Percentiles rank a stretch among this genome's conserved stretches.
These are phyloP conservation scores for Coniochaeta hoffmannii DNA, from an alignment of 2,329 filamentous ascomycete species.

Conservation along the genomic window DNA sequence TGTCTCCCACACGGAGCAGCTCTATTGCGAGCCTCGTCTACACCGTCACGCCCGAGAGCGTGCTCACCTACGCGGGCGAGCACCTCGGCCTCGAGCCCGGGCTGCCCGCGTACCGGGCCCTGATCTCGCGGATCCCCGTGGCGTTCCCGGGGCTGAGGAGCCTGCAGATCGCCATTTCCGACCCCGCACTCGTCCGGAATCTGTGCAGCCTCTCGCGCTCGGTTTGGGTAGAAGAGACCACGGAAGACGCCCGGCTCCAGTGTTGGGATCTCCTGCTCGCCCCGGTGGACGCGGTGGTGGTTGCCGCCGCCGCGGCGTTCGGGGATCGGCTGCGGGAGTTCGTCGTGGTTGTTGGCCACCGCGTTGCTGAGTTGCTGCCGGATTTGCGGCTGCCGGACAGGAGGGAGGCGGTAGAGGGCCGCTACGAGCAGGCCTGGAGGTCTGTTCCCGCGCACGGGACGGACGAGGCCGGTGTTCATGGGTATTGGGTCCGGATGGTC, in stretches of 20 bases:
- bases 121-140: conserved; percentile 3
- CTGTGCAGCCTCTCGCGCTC: no score
- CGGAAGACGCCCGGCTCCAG: no score
- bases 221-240: no score
- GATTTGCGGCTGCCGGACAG: neutral
- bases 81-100: conserved; percentile 6
- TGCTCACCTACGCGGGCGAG: conserved; percentile 5
- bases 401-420: neutral
- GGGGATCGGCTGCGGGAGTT: conserved; percentile 2
- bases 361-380: conserved; percentile 3
- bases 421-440: conserved; percentile 7
- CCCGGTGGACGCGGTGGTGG: conserved; percentile 5
- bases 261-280: conserved; percentile 3
- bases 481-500: conserved; percentile 9
- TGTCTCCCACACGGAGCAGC: neutral
- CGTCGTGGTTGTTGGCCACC: conserved; percentile 4
- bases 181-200: neutral
- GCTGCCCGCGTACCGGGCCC: neutral
- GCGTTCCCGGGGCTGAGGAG: conserved; percentile 7
- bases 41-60: conserved; percentile 3
- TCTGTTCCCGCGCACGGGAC: neutral
- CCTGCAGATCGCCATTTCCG: conserved; percentile 1
- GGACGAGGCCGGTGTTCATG: neutral
- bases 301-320: no score
- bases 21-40: conserved; percentile 4